Conservation (phyloP, 129 eudicot genomes). For the Pittosporum tobira region DNA sequence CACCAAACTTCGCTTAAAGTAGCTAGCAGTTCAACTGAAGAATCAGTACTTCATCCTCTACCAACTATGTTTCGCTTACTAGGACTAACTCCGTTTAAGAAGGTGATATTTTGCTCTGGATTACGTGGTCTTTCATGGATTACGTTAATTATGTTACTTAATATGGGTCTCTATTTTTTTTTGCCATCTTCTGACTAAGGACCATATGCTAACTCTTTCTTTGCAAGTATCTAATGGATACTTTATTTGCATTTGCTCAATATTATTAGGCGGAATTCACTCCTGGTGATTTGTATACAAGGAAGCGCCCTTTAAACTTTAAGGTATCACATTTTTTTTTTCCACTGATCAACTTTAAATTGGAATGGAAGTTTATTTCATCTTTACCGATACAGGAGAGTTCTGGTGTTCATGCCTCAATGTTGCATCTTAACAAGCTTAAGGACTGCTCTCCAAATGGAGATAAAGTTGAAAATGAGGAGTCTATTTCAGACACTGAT, state of each 20-base stretch:
- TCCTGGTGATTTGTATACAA: constrained; percentile 65
- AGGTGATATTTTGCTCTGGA: constrained; percentile 31
- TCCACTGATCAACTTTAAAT: constrained; percentile 2
- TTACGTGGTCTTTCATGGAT: background rate
- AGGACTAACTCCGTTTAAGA: constrained; percentile 74
- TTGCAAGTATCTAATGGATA: background rate
- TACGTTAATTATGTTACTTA: background rate
- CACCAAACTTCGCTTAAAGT: constrained; percentile 65
- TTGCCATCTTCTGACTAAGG: background rate
- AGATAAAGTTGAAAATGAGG: constrained; percentile 54
- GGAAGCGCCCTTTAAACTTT: constrained; percentile 55
- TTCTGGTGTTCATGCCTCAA: constrained; percentile 41
- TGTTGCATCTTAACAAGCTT: constrained; percentile 33
- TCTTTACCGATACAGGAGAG: constrained; percentile 45
- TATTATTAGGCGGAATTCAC: constrained; percentile 67
- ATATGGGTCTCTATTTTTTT: background rate
- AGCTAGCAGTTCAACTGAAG: constrained; percentile 45
- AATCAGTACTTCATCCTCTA: constrained; percentile 74
- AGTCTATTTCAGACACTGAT: constrained; percentile 69
- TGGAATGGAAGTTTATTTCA: constrained; percentile 4
- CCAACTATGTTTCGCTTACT: constrained; percentile 70
- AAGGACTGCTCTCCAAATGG: constrained; percentile 41
- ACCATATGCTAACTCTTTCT: background rate
- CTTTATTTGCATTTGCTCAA: constrained; percentile 10
- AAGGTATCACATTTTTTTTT: constrained; percentile 30